These are phyloP conservation scores for Globisporangium heterothallicum DNA, from an alignment of 352 stramenopile species.

Conservation along the genomic window DNA sequence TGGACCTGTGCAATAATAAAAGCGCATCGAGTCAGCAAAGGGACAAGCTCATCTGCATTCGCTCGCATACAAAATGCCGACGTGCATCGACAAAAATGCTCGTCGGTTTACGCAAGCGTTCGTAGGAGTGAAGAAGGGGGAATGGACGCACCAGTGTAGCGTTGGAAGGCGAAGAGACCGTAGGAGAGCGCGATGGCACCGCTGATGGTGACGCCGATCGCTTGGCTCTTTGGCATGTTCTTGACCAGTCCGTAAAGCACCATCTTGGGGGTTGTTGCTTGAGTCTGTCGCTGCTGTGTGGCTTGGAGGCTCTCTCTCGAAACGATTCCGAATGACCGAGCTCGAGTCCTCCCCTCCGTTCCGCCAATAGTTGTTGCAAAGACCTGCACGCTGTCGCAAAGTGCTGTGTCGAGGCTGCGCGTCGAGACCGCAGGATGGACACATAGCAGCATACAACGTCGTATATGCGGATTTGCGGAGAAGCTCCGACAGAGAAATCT, in stretches of 20 bases:
- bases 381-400: constrained; percentile 23
- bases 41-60: background rate
- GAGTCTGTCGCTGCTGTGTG: constrained; percentile 11
- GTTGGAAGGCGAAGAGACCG: constrained; percentile 38
- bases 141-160: constrained; percentile 52
- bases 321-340: constrained; percentile 22
- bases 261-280: constrained; percentile 10
- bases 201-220: constrained; percentile 41
- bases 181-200: constrained; percentile 37
- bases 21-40: background rate
- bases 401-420: background rate
- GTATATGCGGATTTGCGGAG: background rate
- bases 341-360: constrained; percentile 2
- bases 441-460: background rate
- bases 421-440: background rate
- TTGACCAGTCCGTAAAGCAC: constrained; percentile 66
- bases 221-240: constrained; percentile 61
- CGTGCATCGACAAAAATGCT: background rate
- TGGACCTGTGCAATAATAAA: constrained; percentile 29
- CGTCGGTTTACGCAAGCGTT: background rate
- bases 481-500: background rate
- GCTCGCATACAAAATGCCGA: background rate
- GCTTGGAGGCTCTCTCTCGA: constrained; percentile 16
- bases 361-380: constrained; percentile 41
- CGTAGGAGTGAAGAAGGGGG: background rate